A percentile compares a stretch with the other conserved stretches of the same genome.
These are phyloP conservation scores for Coemansia sp. DNA, from an alignment of 192 early-diverging fungal genomes.

Conservation along the genomic window DNA sequence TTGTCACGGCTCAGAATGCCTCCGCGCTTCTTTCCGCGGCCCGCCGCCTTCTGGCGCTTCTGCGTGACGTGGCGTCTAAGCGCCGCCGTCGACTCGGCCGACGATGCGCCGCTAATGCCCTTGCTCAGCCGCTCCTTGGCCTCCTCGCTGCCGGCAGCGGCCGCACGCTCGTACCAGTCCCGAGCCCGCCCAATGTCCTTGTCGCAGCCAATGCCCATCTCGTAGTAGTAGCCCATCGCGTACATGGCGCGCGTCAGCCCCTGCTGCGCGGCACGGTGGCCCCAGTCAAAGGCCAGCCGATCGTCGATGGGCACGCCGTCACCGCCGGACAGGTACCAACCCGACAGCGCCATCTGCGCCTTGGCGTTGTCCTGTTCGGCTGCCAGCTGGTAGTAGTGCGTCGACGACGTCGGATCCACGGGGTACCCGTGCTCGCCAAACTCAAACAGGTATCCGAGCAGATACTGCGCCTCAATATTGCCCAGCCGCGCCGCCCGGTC, in stretches of 20 bases:
- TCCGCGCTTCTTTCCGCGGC: conserved; percentile 23
- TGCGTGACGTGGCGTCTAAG: conserved; percentile 51
- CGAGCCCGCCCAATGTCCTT: conserved; percentile 54
- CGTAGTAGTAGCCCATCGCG: conserved; percentile 87
- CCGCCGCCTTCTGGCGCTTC: conserved; percentile 50
- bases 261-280: conserved; percentile 72
- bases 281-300: conserved; percentile 75
- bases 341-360: conserved; percentile 83
- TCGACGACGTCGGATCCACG: conserved; percentile 61
- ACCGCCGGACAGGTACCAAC: conserved; percentile 79
- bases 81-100: conserved; percentile 35
- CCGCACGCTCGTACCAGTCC: conserved; percentile 66
- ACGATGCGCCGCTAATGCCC: conserved; percentile 19
- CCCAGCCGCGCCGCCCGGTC: conserved; percentile 71
- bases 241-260: conserved; percentile 78
- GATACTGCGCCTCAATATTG: conserved; percentile 66
- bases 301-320: conserved; percentile 65
- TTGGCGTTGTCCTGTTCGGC: conserved; percentile 72
- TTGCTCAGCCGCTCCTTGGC: conserved; percentile 47
- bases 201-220: conserved; percentile 67
- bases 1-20: conserved; percentile 32
- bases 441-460: conserved; percentile 77
- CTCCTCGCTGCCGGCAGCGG: conserved; percentile 52
- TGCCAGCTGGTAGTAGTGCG: conserved; percentile 77
- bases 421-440: conserved; percentile 67